Base-by-base conservation (phyloP, 495 filamentous ascomycete genomes). In the Aspergillus nanangensis region DNA sequence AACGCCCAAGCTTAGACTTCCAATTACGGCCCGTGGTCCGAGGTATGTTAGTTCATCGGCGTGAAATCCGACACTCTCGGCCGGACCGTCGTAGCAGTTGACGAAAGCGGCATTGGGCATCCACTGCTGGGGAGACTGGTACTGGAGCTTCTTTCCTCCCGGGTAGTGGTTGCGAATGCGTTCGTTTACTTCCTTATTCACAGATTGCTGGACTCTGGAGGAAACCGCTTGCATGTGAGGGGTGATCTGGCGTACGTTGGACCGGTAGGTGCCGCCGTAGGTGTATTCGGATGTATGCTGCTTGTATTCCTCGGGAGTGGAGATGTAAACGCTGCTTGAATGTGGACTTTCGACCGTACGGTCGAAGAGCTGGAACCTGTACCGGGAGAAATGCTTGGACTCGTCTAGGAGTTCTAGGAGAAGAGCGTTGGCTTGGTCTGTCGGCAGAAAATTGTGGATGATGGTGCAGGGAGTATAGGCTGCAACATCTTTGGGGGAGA, bases 41-140 rank as follows among this genome's bases (percentile, higher is more conserved):
- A 97, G 75, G 64, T 96, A 98, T 3, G 93, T 97, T 8, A 95
- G 68, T 48, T 96, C 87, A 53, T 98, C 93, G 10, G 84, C 79
- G 57, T 98, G 93, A 64, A 86, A 98, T 15, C 93, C 92, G 0
- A 97, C 90, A 40, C 72, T 85, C 67, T 98, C 80, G 1, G 75
- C 63, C 0, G 80, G 81, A 0, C 91, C 90, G 48, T 81, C 68
- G 58, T 98, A 98, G 66, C 88, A 92, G 58, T 98, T 98, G 0
- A 95, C 90, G 51, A 96, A 88, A 0, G 90, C 88, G 0, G 89
- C 89, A 53, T 96, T 98, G 7, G 91, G 85, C 22, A 61, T 70
- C 91, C 93, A 96, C 1, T 72, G 65, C 3, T 77, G 53, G 0
- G 87, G 72, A 2, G 83, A 84, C 52, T 95, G 90, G 53, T 87